Base-by-base conservation (phyloP, 106 monocot genomes). In the Gastrodia elata region DNA sequence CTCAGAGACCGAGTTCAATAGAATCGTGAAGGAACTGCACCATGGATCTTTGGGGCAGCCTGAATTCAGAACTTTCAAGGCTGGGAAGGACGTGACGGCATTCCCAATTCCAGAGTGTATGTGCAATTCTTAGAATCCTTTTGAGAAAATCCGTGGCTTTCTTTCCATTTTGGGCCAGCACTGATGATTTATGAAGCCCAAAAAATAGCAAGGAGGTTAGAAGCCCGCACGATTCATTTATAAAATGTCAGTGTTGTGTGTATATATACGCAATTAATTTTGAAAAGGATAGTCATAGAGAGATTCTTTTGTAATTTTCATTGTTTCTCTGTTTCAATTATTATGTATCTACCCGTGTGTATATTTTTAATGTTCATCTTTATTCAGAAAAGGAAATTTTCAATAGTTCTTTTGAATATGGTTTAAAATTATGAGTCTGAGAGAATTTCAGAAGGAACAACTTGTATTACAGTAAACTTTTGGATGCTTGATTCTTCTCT, bases 31-130 rank as follows among this genome's bases (percentile, higher is more conserved):
- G 76, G 84, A 84, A 8, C 38, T 94, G 49, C 94, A 94, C 27
- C 58, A 79, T 67, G 80, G 76, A 42, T 94, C 94, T 4, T 20
- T 89, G 2, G 94, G 94, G n/a, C 91, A 87, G 44, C 94, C 94
- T 0, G 88, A 91, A 72, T 70, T 76, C 22, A 77, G 83, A 39
- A 40, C 25, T 3, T 20, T 24, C 5, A 87, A 85, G 79, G 58
- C 59, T 8, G 79, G 85, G 9, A 85, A 71, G 65, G 94, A 94
- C 77, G 91, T 91, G 46, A 94, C 94, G 5, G 91, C 94, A 1
- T 94, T 74, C 52, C 91, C 91, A 0, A 83, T 82, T 8, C 87
- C 83, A 0, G 91, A 91, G 64, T 94, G 94, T 78, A 94, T 94
- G 94, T 94, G 94, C 77, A 91, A 87, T 65, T 71, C 73, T 39